These are phyloP conservation scores for Fraxinus dipetala DNA, from an alignment of 305 asterid genomes.

Conservation along the genomic window DNA sequence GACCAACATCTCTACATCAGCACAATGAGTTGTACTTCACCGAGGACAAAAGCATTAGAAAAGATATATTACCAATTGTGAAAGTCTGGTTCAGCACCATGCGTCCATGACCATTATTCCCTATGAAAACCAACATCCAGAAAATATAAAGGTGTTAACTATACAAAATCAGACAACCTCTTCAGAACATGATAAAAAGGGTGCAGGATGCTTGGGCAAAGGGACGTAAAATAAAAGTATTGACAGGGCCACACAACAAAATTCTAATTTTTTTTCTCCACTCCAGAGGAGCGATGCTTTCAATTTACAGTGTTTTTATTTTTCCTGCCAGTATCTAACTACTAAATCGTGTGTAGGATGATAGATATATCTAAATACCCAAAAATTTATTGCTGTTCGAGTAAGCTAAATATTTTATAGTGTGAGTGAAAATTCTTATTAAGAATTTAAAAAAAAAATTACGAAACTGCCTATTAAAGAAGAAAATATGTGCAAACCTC, in stretches of 20 bases:
- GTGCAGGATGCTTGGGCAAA: not conserved
- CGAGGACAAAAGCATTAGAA: not conserved
- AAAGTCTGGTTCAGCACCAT: conserved; percentile 92
- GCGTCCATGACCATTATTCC: conserved; percentile 69
- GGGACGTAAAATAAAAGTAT: not conserved
- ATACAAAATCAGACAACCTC: not conserved
- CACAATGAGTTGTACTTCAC: not conserved
- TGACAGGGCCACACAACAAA: not conserved
- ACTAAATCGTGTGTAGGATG: not conserved
- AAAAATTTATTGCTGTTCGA: not conserved
- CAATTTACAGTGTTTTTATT: not conserved
- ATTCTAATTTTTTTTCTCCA: not conserved
- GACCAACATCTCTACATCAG: not conserved
- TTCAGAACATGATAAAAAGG: not conserved
- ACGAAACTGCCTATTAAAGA: not conserved
- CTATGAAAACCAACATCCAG: conserved; percentile 33
- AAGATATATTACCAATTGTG: conserved; percentile 69
- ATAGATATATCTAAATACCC: not conserved
- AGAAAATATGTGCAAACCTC: not conserved
- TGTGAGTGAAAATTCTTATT: not conserved
- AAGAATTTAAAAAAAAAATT: not conserved
- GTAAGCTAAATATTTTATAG: not conserved
- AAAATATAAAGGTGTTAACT: not conserved
- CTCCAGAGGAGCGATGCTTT: not conserved
- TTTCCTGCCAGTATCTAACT: not conserved